A percentile compares a stretch with the other conserved stretches of the same genome.
Evolutionary conservation across 1,284 basidiomycete species (phyloP).

Genomic region (Termitomyces sp.): DNA sequence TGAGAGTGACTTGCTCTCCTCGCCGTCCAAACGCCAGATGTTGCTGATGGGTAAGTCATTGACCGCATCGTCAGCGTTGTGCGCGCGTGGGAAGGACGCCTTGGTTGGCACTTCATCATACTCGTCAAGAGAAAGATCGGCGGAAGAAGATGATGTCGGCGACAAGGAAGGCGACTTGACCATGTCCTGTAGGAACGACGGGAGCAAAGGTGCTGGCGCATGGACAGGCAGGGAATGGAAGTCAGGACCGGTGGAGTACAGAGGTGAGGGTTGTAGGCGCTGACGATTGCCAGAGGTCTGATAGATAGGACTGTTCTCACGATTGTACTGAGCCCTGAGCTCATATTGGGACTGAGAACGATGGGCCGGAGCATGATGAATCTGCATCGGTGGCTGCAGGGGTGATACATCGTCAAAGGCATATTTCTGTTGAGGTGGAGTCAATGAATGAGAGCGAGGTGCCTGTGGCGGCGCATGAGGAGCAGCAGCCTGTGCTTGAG

Average conservation of each 20-base stretch:
- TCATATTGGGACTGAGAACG: slow-evolving; percentile 47
- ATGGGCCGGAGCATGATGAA: slow-evolving; percentile 32
- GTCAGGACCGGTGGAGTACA: slow-evolving; percentile 30
- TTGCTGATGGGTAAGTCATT: slow-evolving; percentile 35
- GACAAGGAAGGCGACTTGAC: slow-evolving; percentile 60
- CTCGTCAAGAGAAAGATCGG: slow-evolving; percentile 60
- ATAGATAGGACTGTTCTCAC: slow-evolving; percentile 46
- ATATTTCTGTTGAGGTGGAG: slow-evolving; percentile 38
- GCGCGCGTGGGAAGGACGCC: slow-evolving; percentile 20
- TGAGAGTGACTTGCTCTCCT: slow-evolving; percentile 52
- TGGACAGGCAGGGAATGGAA: slow-evolving; percentile 24
- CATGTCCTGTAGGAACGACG: slow-evolving; percentile 70
- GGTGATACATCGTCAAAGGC: slow-evolving; percentile 30
- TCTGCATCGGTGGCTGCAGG: slow-evolving; percentile 22
- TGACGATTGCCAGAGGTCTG: slow-evolving; percentile 47
- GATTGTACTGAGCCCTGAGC: slow-evolving; percentile 34
- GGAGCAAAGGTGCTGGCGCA: slow-evolving; percentile 50
- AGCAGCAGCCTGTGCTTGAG: slow-evolving; percentile 25
- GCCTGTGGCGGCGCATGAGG: slow-evolving; percentile 22
- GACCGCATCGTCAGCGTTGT: slow-evolving; percentile 19
- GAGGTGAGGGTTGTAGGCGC: slow-evolving; percentile 28
- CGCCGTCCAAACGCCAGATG: slow-evolving; percentile 62
- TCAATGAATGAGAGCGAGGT: slow-evolving; percentile 39
- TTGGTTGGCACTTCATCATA: slow-evolving; percentile 31
- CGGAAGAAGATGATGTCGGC: slow-evolving; percentile 56